Evolutionary conservation across 148 eudicot genomes (phyloP), one percentile per base, ranked within the genome.

Genomic region (Cornus controversa): DNA sequence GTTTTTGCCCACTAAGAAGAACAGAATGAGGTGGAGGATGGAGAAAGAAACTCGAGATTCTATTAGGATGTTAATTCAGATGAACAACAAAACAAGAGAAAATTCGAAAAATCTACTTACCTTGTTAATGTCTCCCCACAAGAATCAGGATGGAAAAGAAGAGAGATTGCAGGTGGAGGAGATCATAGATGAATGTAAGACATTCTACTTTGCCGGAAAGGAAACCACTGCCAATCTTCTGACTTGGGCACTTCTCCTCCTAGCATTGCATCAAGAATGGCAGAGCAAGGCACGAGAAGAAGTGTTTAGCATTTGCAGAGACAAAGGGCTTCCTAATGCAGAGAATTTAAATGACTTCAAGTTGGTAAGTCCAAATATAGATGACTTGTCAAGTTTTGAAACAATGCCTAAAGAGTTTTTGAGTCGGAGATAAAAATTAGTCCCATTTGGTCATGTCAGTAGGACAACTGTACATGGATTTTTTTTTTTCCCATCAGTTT

Each of bases 121-220:
- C 31, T 72, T 86, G 70, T 83, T 90, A 27, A 67, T 90, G 84
- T 84, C 91, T 16, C 72, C 85, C 10, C 29, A 78, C 28, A 84
- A 85, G 75, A 71, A 79, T 42, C 87, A 79, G 26, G 85, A 79
- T 34, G 92, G 86, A 10, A 78, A 81, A 64, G 88, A 88, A 75
- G 86, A 84, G 83, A 79, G 72, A 47, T 70, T 93, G 72, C 83
- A 83, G 15, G 72, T 76, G 15, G 90, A 93, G 5, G 98, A 93
- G 72, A 82, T 91, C 37, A 85, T 93, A 14, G 86, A 86, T 14
- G 98, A 93, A 72, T 93, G 98, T 84, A 90, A 91, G 79, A 93
- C 96, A 31, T 91, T 93, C 77, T 93, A 93, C 82, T 93, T 93
- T 74, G 92, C 94, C n/a, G 98, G 98, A 58, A 93, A 91, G 78